Conservation (phyloP, 176 grass and related monocot species). For the Calamus simplicifolius region DNA sequence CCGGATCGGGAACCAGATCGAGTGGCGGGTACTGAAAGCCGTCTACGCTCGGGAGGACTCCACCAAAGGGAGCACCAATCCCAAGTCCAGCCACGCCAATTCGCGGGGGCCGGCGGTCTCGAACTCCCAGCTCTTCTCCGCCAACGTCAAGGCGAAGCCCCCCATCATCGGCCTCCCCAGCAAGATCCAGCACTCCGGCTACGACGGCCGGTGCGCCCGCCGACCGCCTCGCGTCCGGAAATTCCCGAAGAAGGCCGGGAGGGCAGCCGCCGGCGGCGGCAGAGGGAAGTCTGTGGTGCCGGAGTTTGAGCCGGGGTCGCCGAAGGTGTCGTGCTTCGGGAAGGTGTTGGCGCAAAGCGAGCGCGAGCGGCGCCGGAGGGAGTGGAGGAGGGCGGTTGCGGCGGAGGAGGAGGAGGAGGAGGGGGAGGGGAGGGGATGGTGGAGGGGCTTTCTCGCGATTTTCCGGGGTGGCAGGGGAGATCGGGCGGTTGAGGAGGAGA, state of each 20-base stretch:
- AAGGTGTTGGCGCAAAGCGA: slow-evolving; percentile 83
- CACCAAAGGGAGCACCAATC: slow-evolving; percentile 89
- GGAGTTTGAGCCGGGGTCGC: slow-evolving; percentile 67
- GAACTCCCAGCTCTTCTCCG: too few species aligned
- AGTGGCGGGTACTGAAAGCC: slow-evolving; percentile 62
- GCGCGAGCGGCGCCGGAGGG: slow-evolving; percentile 16
- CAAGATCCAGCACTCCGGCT: slow-evolving; percentile 42
- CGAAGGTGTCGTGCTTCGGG: slow-evolving; percentile 98
- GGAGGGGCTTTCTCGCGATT: background rate
- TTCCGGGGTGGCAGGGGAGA: background rate
- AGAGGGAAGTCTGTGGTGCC: slow-evolving; percentile 15
- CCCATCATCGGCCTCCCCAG: slow-evolving; percentile 56
- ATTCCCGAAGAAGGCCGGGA: slow-evolving; percentile 50
- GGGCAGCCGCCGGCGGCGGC: background rate
- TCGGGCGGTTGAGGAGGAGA: background rate
- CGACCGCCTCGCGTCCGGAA: slow-evolving; percentile 45
- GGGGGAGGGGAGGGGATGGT: background rate
- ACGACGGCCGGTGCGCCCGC: slow-evolving; percentile 18
- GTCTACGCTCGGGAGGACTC: slow-evolving; percentile 97
- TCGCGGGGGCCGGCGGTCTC: background rate
- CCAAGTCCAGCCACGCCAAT: slow-evolving; percentile 55
- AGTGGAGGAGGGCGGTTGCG: background rate
- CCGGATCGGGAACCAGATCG: slow-evolving; percentile 53
- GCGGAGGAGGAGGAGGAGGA: background rate
- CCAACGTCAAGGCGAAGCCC: slow-evolving; percentile 15